Conservation (phyloP, 2,329 filamentous ascomycete species). For the Podosphaera aphanis region DNA sequence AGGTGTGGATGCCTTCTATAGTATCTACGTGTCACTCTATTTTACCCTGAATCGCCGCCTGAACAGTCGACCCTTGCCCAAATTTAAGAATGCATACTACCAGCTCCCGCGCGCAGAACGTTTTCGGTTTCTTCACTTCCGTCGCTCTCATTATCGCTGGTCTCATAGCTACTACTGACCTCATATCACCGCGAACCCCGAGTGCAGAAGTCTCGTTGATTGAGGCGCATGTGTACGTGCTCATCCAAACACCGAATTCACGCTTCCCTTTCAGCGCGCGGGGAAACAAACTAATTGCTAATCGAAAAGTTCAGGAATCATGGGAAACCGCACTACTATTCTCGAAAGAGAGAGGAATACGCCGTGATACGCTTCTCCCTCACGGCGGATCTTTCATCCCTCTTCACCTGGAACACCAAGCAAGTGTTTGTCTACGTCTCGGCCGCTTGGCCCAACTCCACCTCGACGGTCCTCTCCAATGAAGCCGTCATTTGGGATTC, state of each 20-base stretch:
- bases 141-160: conserved; percentile 63
- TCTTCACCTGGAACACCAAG: conserved; percentile 99
- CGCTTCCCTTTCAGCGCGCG: background rate
- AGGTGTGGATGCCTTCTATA: too few relatives aligned
- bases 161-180: conserved; percentile 59
- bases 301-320: conserved; percentile 34
- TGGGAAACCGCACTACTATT: conserved; percentile 91
- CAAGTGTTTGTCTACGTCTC: conserved; percentile 93
- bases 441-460: conserved; percentile 37
- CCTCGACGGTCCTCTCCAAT: conserved; percentile 20
- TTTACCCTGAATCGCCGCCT: too few relatives aligned
- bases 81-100: conserved; percentile 52
- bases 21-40: too few relatives aligned
- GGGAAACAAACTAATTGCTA: conserved; percentile 3
- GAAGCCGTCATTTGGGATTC: conserved; percentile 86
- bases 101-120: conserved; percentile 65
- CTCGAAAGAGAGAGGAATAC: conserved; percentile 79
- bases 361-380: conserved; percentile 84
- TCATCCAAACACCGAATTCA: background rate
- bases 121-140: conserved; percentile 95
- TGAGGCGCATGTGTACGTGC: conserved; percentile 63
- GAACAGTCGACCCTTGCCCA: background rate
- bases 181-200: conserved; percentile 46
- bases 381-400: conserved; percentile 67
- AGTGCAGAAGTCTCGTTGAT: conserved; percentile 38